Conservation (phyloP, 306 rosid species). For the Glycine latifolia region DNA sequence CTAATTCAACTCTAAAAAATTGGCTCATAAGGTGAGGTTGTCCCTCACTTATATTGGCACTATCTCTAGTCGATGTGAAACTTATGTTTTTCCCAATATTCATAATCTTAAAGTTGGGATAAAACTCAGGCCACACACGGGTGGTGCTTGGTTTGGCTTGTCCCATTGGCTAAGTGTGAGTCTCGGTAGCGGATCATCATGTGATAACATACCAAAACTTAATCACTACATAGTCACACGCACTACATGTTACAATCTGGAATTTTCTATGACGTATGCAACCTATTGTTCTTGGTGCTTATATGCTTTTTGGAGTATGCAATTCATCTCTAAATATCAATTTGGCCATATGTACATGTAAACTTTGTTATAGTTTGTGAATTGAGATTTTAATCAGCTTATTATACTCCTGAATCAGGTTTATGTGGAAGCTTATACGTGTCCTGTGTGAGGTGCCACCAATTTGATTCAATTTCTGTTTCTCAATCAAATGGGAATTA, state of each 20-base stretch:
- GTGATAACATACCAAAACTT: too few species aligned
- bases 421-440: conserved; percentile 91
- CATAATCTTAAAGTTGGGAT: not conserved
- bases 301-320: conserved; percentile 13
- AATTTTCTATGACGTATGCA: conserved; percentile 9
- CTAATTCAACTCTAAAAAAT: too few species aligned
- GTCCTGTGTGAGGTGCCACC: conserved; percentile 80
- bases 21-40: too few species aligned
- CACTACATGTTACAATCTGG: not conserved
- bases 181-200: too few species aligned
- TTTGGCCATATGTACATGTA: not conserved
- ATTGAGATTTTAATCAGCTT: conserved; percentile 41
- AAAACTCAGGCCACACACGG: not conserved
- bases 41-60: too few species aligned
- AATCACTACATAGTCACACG: too few species aligned
- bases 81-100: too few species aligned
- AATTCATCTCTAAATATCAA: conserved; percentile 4
- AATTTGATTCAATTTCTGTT: conserved; percentile 71
- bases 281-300: not conserved
- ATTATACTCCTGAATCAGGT: conserved; percentile 61
- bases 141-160: too few species aligned
- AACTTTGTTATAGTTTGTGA: conserved; percentile 10
- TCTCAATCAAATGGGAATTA: conserved; percentile 92
- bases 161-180: too few species aligned
- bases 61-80: too few species aligned